Conservation (phyloP, 1,139 yeast species). For the Kodamaea plutei region DNA sequence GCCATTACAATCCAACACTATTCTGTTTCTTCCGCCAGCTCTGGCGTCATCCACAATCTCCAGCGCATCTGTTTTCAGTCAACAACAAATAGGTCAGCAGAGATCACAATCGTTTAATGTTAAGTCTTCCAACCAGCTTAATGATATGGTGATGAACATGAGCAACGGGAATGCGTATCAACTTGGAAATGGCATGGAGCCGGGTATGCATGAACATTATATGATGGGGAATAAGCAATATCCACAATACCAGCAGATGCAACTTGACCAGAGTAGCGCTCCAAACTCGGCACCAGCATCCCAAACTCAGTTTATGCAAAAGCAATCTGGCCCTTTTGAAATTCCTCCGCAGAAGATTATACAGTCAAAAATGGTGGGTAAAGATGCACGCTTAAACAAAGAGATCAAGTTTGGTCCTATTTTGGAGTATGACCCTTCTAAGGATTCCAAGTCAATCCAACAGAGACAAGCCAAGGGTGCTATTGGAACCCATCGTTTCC, state of each 20-base stretch:
- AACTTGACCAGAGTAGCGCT: background rate
- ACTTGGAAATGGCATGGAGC: conserved; percentile 19
- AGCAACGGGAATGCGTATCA: conserved; percentile 18
- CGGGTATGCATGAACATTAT: conserved; percentile 17
- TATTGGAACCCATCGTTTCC: conserved; percentile 27
- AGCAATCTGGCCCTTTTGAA: conserved; percentile 3
- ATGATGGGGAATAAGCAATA: conserved; percentile 15
- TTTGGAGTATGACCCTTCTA: conserved; percentile 41
- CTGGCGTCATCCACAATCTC: conserved; percentile 3
- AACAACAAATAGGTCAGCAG: conserved; percentile 1
- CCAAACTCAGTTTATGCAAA: conserved; percentile 10
- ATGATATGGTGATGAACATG: conserved; percentile 16
- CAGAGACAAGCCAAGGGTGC: conserved; percentile 15
- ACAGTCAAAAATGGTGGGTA: conserved; percentile 9
- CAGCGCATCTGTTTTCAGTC: conserved; percentile 1
- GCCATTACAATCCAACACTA: conserved; percentile 5
- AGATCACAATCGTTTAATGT: conserved; percentile 8
- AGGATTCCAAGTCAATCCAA: conserved; percentile 21
- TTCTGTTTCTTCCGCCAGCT: conserved; percentile 1
- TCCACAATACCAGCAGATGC: conserved; percentile 1
- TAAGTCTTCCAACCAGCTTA: background rate
- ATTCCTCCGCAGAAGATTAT: conserved; percentile 5
- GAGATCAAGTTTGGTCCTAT: conserved; percentile 41
- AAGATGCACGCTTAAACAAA: conserved; percentile 17
- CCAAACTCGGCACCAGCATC: conserved; percentile 12